Percentiles rank a stretch among this genome's conserved stretches.
phyloP scores from a whole-genome alignment of 2,329 filamentous ascomycete species.

The Pseudogymnoascus sp. region DNA sequence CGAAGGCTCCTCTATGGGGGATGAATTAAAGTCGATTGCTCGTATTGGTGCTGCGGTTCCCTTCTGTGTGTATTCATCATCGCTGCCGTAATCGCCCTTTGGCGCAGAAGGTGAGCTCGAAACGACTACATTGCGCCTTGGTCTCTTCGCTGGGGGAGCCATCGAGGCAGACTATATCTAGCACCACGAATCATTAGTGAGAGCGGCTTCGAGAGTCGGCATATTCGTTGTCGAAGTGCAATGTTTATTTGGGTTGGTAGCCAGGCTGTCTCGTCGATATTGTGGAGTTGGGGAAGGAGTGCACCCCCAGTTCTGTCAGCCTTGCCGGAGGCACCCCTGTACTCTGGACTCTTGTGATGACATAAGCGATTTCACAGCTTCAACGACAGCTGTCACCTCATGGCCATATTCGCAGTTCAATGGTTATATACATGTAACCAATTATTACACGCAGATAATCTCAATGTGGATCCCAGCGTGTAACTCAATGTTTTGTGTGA shows the following conservation, averaged over 20 bases:
- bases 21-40: slow-evolving; percentile 21
- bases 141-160: slow-evolving; percentile 34
- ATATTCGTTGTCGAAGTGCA: not conserved
- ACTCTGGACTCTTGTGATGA: not conserved
- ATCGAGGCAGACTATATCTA: slow-evolving; percentile 15
- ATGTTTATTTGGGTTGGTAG: not conserved
- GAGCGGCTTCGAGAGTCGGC: not conserved
- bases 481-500: not conserved
- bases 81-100: slow-evolving; percentile 9
- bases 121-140: slow-evolving; percentile 45
- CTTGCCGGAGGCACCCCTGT: not conserved
- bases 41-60: slow-evolving; percentile 13
- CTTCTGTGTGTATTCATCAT: not conserved
- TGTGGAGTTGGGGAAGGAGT: not conserved
- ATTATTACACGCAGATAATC: not conserved
- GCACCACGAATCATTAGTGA: not conserved
- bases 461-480: not conserved
- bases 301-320: not conserved
- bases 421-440: not conserved
- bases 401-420: not conserved
- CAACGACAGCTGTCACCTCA: not conserved
- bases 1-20: not conserved
- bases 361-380: not conserved
- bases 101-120: slow-evolving; percentile 28
- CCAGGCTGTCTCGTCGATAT: not conserved